These are phyloP conservation scores for Pleurostoma richardsiae DNA, from an alignment of 2,329 filamentous ascomycete species.

Conservation along the genomic window DNA sequence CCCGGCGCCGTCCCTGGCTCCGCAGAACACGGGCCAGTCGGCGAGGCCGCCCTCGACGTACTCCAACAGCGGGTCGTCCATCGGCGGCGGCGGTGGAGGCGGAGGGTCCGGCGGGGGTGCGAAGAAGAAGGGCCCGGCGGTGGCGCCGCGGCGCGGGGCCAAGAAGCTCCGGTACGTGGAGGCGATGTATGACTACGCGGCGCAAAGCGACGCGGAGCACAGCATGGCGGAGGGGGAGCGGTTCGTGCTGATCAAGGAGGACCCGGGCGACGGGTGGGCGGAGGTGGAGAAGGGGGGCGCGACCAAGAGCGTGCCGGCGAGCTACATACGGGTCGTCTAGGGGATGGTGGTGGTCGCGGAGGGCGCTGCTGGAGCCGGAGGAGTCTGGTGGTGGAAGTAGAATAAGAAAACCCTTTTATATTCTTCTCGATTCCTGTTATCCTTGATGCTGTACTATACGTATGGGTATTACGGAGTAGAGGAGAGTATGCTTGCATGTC, in stretches of 20 bases:
- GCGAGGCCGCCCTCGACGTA: conserved; percentile 69
- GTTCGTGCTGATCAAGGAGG: conserved; percentile 83
- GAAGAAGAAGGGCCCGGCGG: conserved; percentile 88
- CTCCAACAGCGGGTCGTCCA: conserved; percentile 70
- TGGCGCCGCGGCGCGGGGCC: conserved; percentile 83
- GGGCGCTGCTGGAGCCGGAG: no score
- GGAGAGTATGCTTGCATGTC: no score
- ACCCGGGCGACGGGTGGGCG: conserved; percentile 91
- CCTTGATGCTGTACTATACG: no score
- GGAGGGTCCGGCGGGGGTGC: conserved; percentile 18
- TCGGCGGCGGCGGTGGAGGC: conserved; percentile 31
- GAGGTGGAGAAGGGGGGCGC: conserved; percentile 90
- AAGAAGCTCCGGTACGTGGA: conserved; percentile 94
- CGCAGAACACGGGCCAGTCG: conserved; percentile 39
- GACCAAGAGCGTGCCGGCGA: conserved; percentile 86
- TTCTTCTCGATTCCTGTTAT: no score
- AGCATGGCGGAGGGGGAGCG: conserved; percentile 87
- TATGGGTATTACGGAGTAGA: no score
- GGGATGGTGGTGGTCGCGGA: neutral
- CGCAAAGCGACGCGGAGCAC: conserved; percentile 81
- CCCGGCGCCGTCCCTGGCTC: conserved; percentile 36
- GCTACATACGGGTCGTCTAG: conserved; percentile 78
- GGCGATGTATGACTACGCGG: conserved; percentile 86
- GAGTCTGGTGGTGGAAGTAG: no score
- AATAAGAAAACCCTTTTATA: no score